These are phyloP conservation scores for Penicillium coffeae DNA, from an alignment of 495 filamentous ascomycete species.

Conservation along the genomic window DNA sequence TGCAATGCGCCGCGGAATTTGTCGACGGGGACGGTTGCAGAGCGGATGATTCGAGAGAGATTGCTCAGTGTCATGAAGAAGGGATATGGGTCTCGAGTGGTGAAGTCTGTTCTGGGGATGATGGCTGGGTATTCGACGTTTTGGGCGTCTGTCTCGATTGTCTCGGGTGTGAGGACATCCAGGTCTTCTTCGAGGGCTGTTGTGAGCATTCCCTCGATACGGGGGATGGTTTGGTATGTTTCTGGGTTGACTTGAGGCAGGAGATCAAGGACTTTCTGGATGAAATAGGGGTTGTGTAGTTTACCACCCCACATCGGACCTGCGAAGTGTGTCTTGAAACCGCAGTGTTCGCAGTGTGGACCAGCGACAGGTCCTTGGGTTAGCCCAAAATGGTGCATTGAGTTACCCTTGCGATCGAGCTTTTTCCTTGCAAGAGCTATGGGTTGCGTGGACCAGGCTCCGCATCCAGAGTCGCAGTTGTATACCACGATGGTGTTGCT, in stretches of 20 bases:
- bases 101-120: slow-evolving; percentile 47
- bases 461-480: slow-evolving; percentile 84
- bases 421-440: slow-evolving; percentile 61
- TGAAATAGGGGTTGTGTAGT: slow-evolving; percentile 76
- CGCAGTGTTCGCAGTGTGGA: slow-evolving; percentile 73
- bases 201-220: slow-evolving; percentile 88
- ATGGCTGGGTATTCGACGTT: slow-evolving; percentile 25
- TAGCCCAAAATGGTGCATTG: slow-evolving; percentile 70
- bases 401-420: slow-evolving; percentile 63
- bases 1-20: slow-evolving; percentile 75
- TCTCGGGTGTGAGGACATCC: slow-evolving; percentile 8
- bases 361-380: slow-evolving; percentile 62
- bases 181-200: slow-evolving; percentile 76
- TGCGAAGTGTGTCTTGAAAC: slow-evolving; percentile 75
- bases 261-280: slow-evolving; percentile 67
- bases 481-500: slow-evolving; percentile 92
- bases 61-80: slow-evolving; percentile 80
- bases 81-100: slow-evolving; percentile 62
- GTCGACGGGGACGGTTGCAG: slow-evolving; percentile 65
- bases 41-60: slow-evolving; percentile 71
- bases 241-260: slow-evolving; percentile 57
- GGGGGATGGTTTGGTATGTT: slow-evolving; percentile 70
- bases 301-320: slow-evolving; percentile 95
- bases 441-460: slow-evolving; percentile 76
- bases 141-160: slow-evolving; percentile 3